These are phyloP conservation scores for Strigomonas oncopelti DNA, from an alignment of 208 protist species.

Conservation along the genomic window DNA sequence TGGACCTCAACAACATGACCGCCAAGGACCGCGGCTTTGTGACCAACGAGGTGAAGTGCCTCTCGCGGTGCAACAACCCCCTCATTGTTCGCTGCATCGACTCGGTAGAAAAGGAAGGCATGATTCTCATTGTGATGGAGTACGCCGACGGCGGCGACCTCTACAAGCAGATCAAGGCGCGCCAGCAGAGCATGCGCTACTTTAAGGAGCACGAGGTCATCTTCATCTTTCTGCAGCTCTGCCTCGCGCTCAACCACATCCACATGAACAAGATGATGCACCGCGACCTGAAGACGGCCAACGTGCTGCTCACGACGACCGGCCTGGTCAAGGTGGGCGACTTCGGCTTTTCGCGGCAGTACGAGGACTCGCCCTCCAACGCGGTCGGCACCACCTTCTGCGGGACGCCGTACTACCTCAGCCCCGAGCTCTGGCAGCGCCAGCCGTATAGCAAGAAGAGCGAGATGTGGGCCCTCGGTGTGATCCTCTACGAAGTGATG, in stretches of 20 bases:
- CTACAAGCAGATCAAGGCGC: conserved; percentile 78
- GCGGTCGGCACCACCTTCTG: conserved; percentile 84
- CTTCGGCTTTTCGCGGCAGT: conserved; percentile 84
- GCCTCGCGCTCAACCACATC: conserved; percentile 81
- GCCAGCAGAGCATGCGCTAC: conserved; percentile 50
- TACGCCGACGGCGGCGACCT: conserved; percentile 83
- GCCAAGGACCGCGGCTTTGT: conserved; percentile 88
- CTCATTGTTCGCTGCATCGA: conserved; percentile 88
- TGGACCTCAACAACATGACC: conserved; percentile 85
- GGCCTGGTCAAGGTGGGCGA: conserved; percentile 86
- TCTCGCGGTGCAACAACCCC: conserved; percentile 86
- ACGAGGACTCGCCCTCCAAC: conserved; percentile 82
- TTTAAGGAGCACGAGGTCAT: conserved; percentile 85
- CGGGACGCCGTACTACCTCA: conserved; percentile 90
- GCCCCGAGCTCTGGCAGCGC: conserved; percentile 88
- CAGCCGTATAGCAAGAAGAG: conserved; percentile 91
- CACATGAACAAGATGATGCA: conserved; percentile 89
- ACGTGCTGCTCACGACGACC: conserved; percentile 79
- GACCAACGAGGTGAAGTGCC: conserved; percentile 91
- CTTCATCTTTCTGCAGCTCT: conserved; percentile 84
- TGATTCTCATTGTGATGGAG: conserved; percentile 86
- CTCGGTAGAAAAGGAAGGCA: conserved; percentile 53
- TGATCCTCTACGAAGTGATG: conserved; percentile 85
- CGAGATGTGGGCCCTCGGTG: conserved; percentile 91
- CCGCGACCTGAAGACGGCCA: conserved; percentile 85